Evolutionary conservation across 495 filamentous ascomycete species (phyloP).

Genomic region (Xylaria venustula): DNA sequence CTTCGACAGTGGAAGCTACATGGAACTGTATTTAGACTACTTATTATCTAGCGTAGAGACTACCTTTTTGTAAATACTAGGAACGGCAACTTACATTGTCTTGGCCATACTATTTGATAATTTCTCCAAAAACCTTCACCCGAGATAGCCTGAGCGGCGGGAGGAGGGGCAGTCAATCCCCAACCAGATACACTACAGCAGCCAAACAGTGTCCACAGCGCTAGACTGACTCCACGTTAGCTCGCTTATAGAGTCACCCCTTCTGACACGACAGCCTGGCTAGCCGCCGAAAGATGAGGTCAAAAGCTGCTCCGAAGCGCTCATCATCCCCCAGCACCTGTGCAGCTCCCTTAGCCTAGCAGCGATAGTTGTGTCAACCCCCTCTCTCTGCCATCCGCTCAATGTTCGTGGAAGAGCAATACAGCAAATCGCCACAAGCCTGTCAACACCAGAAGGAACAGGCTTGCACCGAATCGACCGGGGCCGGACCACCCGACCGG

Average conservation of each 20-base stretch:
- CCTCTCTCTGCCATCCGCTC: neutral
- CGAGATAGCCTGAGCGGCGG: neutral
- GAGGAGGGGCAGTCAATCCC: neutral
- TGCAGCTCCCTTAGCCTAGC: neutral
- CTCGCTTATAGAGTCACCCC: slow-evolving; percentile 9
- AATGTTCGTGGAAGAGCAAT: too few relatives aligned
- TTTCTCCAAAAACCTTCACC: slow-evolving; percentile 3
- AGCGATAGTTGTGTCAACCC: slow-evolving; percentile 4
- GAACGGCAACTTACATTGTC: slow-evolving; percentile 1
- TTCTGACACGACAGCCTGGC: slow-evolving; percentile 6
- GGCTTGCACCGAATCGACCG: neutral
- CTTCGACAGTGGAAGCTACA: too few relatives aligned
- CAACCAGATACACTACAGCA: neutral
- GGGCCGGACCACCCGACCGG: slow-evolving; percentile 7
- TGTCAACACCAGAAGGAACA: too few relatives aligned
- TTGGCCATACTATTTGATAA: neutral
- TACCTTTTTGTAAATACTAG: neutral
- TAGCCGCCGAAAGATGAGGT: slow-evolving; percentile 15
- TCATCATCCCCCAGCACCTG: slow-evolving; percentile 6
- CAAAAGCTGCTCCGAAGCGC: slow-evolving; percentile 7
- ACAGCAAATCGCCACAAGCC: too few relatives aligned
- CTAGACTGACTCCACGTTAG: too few relatives aligned
- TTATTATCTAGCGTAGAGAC: neutral
- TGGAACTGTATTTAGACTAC: too few relatives aligned
- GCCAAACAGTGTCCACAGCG: too few relatives aligned